Base-by-base conservation (phyloP, 371 early-diverging fungal species). In the Rhizomucor miehei region DNA sequence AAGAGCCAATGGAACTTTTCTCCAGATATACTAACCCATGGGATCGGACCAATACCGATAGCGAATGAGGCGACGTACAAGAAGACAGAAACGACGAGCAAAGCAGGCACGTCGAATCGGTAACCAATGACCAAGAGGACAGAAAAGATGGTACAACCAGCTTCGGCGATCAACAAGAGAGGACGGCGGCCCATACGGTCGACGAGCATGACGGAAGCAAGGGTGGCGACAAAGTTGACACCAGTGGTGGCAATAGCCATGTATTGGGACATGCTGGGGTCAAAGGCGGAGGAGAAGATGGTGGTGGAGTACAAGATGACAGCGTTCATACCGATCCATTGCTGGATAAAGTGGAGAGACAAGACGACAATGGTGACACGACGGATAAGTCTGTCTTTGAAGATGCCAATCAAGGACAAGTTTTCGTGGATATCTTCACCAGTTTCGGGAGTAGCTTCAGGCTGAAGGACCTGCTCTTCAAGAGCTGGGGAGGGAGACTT, bases 271-370 rank as follows among this genome's bases (percentile, higher is more conserved):
- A 62, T 71, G 21, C 64, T 64, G 0, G 63, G 48, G 19, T 80
- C 79, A 56, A 85, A 85, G 2, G 74, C 66, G 25, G 54, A 54
- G 11, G 62, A 48, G 21, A 86, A 79, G 44, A 85, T 86, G 14
- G 72, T 75, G 4, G 88, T 86, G n/a, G 89, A 88, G 69, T 88
- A 93, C 59, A 85, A 80, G 52, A 86, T 71, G 54, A 90, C 78
- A 44, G 86, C 91, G 60, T 92, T 93, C 77, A 95, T 91, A 40
- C 94, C 93, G 34, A 85, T 84, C 14, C 89, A 76, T 63, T 93
- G 93, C 57, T 90, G 91, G n/a, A 65, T 57, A 17, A 69, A 63
- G 41, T 79, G 78, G 54, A 89, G 87, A n/a, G 83, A 59, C 37
- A 75, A 66, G 0, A 73, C 66, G 37, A 75, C 67, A 41, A 72